Evolutionary conservation across 78 protist genomes (phyloP).

Genomic region (Dictyostelium capitatum): DNA sequence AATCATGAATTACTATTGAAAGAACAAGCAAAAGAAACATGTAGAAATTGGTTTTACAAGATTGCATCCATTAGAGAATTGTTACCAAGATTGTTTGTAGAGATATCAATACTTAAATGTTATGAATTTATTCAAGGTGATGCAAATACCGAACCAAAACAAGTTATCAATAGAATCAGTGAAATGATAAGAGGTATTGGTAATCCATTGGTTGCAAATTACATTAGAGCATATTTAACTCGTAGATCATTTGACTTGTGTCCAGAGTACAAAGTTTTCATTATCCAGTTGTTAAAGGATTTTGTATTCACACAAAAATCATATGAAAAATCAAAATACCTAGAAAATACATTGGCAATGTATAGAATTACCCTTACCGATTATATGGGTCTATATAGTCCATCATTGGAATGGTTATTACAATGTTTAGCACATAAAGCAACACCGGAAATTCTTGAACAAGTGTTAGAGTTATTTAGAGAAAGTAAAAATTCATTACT

Average conservation of each 20-base stretch:
- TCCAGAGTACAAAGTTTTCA: conserved; percentile 74
- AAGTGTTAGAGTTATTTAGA: conserved; percentile 46
- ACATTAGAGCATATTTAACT: conserved; percentile 87
- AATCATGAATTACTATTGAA: conserved; percentile 21
- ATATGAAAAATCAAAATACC: conserved; percentile 44
- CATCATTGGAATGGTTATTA: conserved; percentile 90
- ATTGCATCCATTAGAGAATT: conserved; percentile 97
- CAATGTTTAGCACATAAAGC: conserved; percentile 84
- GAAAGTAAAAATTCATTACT: conserved; percentile 66
- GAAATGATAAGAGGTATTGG: conserved; percentile 85
- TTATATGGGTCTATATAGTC: conserved; percentile 83
- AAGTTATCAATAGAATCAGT: conserved; percentile 60
- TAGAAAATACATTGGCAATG: conserved; percentile 25
- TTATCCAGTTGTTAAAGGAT: conserved; percentile 69
- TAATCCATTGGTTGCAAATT: conserved; percentile 93
- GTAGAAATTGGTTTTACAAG: conserved; percentile 97
- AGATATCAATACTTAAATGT: conserved; percentile 89
- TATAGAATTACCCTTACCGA: conserved; percentile 41
- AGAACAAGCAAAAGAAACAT: conserved; percentile 92
- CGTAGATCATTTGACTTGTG: conserved; percentile 71
- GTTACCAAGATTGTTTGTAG: conserved; percentile 91
- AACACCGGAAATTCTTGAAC: conserved; percentile 53
- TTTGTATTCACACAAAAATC: conserved; percentile 58
- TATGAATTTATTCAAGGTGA: conserved; percentile 84
- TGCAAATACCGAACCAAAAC: conserved; percentile 31